Evolutionary conservation across 202 grass and related monocot species (phyloP).

Genomic region (Carex arenaria): DNA sequence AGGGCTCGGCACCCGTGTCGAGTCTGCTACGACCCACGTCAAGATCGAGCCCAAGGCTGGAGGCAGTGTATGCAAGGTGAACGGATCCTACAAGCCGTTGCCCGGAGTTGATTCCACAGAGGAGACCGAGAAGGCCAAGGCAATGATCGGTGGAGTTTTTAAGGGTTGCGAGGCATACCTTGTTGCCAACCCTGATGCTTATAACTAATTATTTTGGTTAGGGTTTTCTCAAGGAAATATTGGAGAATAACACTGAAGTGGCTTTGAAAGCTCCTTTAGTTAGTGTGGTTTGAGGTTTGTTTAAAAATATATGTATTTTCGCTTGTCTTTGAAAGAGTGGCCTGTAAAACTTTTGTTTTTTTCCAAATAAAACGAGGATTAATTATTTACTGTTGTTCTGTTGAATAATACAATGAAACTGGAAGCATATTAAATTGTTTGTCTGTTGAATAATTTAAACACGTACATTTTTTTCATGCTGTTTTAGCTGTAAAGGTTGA

Average conservation of each 20-base stretch:
- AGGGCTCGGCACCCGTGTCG: conserved; percentile 33
- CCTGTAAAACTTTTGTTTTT: neutral
- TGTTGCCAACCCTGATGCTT: conserved; percentile 47
- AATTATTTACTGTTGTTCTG: neutral
- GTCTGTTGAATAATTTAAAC: neutral
- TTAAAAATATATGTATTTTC: neutral
- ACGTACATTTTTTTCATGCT: too few species aligned
- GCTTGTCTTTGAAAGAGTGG: neutral
- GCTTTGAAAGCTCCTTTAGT: neutral
- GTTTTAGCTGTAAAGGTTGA: too few species aligned
- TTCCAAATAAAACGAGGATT: neutral
- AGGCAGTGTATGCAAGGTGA: conserved; percentile 43
- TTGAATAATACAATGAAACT: neutral
- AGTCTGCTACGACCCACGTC: conserved; percentile 36
- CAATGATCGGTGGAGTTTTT: conserved; percentile 25
- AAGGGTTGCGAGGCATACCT: conserved; percentile 53
- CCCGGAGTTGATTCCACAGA: conserved; percentile 30
- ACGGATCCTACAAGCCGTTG: conserved; percentile 25
- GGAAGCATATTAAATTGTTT: neutral
- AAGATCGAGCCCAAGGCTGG: conserved; percentile 43
- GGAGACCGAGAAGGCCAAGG: conserved; percentile 40
- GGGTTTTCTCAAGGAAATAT: too few species aligned
- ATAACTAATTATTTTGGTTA: conserved; percentile 30
- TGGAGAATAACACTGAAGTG: too few species aligned
- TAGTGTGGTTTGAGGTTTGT: neutral